Evolutionary conservation across 164 flowering plant species (phyloP).

Genomic region (Tinospora cordifolia): DNA sequence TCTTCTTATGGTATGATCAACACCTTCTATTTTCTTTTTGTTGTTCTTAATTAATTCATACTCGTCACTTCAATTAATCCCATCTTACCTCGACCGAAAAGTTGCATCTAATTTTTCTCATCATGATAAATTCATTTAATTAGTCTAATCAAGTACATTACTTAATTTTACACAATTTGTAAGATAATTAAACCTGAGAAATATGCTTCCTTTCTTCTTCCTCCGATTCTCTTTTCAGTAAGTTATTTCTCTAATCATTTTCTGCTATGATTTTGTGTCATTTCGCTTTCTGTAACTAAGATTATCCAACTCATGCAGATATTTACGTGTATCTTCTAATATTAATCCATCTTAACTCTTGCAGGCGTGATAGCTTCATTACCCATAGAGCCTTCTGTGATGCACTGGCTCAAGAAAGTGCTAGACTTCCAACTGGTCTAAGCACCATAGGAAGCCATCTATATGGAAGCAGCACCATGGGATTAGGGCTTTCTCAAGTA

Average conservation of each 20-base stretch:
- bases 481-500: slow-evolving; percentile 44
- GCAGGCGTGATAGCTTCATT: slow-evolving; percentile 89
- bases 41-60: background rate
- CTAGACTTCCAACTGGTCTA: slow-evolving; percentile 52
- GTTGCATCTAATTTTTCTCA: too few relatives aligned
- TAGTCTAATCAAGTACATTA: too few relatives aligned
- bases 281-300: slow-evolving; percentile 1
- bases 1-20: background rate
- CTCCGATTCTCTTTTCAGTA: background rate
- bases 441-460: slow-evolving; percentile 50
- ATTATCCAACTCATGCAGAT: background rate
- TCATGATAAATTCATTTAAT: too few relatives aligned
- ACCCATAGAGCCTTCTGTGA: slow-evolving; percentile 93
- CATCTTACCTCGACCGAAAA: too few relatives aligned
- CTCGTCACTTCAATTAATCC: background rate
- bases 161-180: too few relatives aligned
- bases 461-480: slow-evolving; percentile 40
- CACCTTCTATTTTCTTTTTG: background rate
- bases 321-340: background rate
- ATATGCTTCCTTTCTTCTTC: background rate
- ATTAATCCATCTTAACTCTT: slow-evolving; percentile 8
- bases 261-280: background rate
- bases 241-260: background rate
- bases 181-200: too few relatives aligned
- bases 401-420: slow-evolving; percentile 82